Percentiles rank a stretch among this genome's conserved stretches.
Conservation (phyloP, 1,139 yeast species). For the Yamadazyma jaroonii region DNA sequence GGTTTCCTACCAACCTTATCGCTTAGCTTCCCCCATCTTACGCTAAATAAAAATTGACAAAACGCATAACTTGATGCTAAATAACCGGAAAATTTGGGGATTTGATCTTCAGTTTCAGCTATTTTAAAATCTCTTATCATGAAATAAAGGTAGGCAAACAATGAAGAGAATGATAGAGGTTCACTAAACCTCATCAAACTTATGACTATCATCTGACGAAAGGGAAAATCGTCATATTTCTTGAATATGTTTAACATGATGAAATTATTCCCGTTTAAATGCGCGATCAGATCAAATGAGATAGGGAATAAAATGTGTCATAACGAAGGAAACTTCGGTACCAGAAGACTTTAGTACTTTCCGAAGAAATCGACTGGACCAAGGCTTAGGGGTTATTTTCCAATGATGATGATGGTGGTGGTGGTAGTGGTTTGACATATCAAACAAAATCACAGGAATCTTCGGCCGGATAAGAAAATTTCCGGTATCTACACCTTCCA, state of each 20-base stretch:
- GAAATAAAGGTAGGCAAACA: slow-evolving; percentile 61
- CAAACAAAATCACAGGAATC: no score
- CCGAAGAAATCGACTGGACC: no score
- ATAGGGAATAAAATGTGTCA: no score
- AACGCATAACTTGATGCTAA: slow-evolving; percentile 54
- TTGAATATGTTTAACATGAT: slow-evolving; percentile 7
- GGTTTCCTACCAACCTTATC: slow-evolving; percentile 58
- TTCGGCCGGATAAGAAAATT: no score
- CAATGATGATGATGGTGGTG: no score
- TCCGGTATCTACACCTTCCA: no score
- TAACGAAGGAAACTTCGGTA: no score
- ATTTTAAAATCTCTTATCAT: slow-evolving; percentile 58
- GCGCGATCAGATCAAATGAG: slow-evolving; percentile 1
- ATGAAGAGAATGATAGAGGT: slow-evolving; percentile 60
- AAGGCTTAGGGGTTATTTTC: no score
- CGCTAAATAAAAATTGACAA: slow-evolving; percentile 51
- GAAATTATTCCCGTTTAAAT: not conserved
- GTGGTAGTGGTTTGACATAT: no score
- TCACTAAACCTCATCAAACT: slow-evolving; percentile 53
- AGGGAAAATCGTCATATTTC: slow-evolving; percentile 41
- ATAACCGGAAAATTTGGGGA: slow-evolving; percentile 57
- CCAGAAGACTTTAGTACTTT: no score
- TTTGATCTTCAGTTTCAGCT: slow-evolving; percentile 48
- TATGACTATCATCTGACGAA: slow-evolving; percentile 45
- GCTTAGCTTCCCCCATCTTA: slow-evolving; percentile 56